Conservation (phyloP, 306 rosid species). For the Vicia sativa region DNA sequence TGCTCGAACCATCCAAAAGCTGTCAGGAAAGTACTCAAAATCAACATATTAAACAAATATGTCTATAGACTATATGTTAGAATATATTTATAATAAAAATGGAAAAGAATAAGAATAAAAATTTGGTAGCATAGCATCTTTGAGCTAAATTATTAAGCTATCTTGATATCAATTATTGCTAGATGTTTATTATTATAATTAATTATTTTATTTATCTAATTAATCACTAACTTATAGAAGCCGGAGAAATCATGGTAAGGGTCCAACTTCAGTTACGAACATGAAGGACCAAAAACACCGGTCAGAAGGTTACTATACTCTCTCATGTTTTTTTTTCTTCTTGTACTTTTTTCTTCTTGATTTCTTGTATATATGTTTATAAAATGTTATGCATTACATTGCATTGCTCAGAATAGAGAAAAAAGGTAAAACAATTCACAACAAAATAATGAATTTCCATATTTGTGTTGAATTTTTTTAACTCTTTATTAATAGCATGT, state of each 20-base stretch:
- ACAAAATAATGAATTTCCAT: too few relatives aligned
- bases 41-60: not conserved
- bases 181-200: not conserved
- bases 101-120: slow-evolving; percentile 24
- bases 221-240: slow-evolving; percentile 42
- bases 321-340: not conserved
- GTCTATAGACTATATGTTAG: not conserved
- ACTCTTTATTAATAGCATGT: too few relatives aligned
- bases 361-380: not conserved
- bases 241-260: slow-evolving; percentile 81
- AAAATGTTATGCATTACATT: not conserved
- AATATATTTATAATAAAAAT: not conserved
- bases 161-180: not conserved
- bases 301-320: slow-evolving; percentile 69
- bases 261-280: slow-evolving; percentile 85
- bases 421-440: too few relatives aligned
- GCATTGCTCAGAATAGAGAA: slow-evolving; percentile 94
- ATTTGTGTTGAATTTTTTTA: too few relatives aligned
- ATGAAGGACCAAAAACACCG: slow-evolving; percentile 96
- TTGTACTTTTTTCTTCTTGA: not conserved
- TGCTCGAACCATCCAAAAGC: slow-evolving; percentile 57
- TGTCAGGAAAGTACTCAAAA: slow-evolving; percentile 48
- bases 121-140: slow-evolving; percentile 37
- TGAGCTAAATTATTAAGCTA: slow-evolving; percentile 3
- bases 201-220: not conserved